phyloP scores from a whole-genome alignment of 192 early-diverging fungal species.

The Physocladia obscura region DNA sequence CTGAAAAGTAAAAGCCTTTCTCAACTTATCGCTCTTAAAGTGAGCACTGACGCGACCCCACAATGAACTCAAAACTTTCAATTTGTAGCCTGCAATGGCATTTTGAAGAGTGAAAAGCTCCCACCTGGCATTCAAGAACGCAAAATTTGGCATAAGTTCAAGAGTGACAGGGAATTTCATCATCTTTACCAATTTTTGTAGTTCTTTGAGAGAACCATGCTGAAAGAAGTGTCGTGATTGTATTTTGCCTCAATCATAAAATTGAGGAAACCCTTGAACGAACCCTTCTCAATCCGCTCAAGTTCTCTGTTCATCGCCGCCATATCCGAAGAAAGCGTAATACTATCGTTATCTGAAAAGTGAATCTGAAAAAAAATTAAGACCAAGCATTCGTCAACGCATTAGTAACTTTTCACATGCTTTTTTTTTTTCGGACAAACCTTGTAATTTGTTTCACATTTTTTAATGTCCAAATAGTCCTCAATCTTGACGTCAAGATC shows the following conservation, averaged over 20 bases:
- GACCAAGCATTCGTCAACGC: not conserved
- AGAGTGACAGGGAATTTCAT: not conserved
- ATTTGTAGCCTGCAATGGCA: conserved; percentile 34
- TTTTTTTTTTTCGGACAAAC: not conserved
- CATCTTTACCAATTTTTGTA: conserved; percentile 38
- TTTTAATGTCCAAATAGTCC: conserved; percentile 48
- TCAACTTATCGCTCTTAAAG: conserved; percentile 53
- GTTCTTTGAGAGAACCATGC: conserved; percentile 47
- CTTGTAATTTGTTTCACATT: conserved; percentile 53
- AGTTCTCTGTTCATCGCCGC: conserved; percentile 50
- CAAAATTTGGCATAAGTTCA: not conserved
- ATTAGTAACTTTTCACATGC: not conserved
- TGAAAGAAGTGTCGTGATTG: conserved; percentile 50
- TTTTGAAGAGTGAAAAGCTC: conserved; percentile 48
- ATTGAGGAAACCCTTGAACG: conserved; percentile 42
- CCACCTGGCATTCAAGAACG: no score
- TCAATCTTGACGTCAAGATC: conserved; percentile 48
- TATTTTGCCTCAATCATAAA: conserved; percentile 42
- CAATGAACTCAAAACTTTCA: conserved; percentile 46
- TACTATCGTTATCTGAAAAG: conserved; percentile 50
- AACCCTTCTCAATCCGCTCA: conserved; percentile 47
- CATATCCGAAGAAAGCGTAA: conserved; percentile 52
- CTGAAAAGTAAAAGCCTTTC: conserved; percentile 61
- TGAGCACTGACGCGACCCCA: conserved; percentile 43
- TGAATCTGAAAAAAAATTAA: conserved; percentile 33